Evolutionary conservation across 2,329 filamentous ascomycete genomes (phyloP), one percentile per base, ranked within the genome.

Genomic region (Calycina herbarum): DNA sequence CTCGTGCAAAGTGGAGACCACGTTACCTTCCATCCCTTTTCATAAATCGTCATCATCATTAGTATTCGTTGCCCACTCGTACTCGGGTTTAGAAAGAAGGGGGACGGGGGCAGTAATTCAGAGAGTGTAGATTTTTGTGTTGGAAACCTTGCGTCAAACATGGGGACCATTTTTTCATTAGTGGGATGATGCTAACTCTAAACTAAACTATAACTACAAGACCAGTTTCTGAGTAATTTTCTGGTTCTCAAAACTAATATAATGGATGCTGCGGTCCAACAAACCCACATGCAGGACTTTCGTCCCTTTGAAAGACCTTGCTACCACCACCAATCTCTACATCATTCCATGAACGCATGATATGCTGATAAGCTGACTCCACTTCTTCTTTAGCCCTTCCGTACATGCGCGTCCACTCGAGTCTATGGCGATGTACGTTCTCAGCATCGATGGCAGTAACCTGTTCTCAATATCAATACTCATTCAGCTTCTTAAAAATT

Each of bases 391-490:
- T 3, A 15, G 31, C 17, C 31, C 11, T 33, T 35, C 54, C 54
- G 33, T 31, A 57, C 11, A 31, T 35, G 15, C 62, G 48, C 3
- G 33, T 29, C 63, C 63, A 64, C 57, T 64, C 63, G 7, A 64
- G 17, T 35, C 57, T 64, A 4, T 48, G 63, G 20, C 42, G 57
- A 6, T 56, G n/a, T 10, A 40, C 45, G 40, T 64, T 33, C 20
- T 56, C 48, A 10, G 63, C 58, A 35, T 64, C 63, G 33, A 64
- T 61, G 29, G 63, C 63, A 29, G 58, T 64, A 42, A 64, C 60
- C 63, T 64, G 20, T 33, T 24, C 31, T n/a, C 4, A 1, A 5
- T 38, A 40, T 59, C n/a, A 51, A 40, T 2, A 51, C 7, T 17
- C 58, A 13, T 38, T 48, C n/a, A 35, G 27, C 27, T 24, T 8